Base-by-base conservation (phyloP, 2,329 filamentous ascomycete genomes). In the Beauveria caledonica region DNA sequence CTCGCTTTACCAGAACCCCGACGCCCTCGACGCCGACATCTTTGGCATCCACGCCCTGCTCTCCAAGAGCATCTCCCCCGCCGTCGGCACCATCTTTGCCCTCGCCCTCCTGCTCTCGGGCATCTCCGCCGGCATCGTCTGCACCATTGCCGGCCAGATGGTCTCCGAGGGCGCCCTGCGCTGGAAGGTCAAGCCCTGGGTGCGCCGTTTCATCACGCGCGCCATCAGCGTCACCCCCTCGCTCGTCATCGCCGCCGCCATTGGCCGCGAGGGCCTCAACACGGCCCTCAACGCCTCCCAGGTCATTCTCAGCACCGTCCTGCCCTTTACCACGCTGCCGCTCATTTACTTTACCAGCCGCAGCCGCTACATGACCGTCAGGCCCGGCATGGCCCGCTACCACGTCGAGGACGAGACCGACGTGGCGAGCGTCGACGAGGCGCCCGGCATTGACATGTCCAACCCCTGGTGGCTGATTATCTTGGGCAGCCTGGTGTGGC, bases 111-210 rank as follows among this genome's bases (percentile, higher is more conserved):
- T 96, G 0, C 82, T 95, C 0, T 92, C 88, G 0, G 91, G 91
- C 9, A 82, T 90, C 13, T 90, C 86, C 0, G 91, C 91, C 0
- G 91, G 91, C 6, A 90, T 96, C 40, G 87, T 95, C 2, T 95
- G 91, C 75, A 96, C 92, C 1, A 94, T 96, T 66, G 84, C 91
- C 0, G 91, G 91, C 0, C 91, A 96, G 71, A 94, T 96, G 86
- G 87, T 96, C 23, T 87, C 85, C 63, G 91, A 95, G 71, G 91
- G 91, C 7, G 89, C 91, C 63, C 72, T 96, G 49, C 84, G 85
- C 51, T 92, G 90, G 88, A 84, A 75, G 5, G 73, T 92, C 36
- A 79, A 80, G 63, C 91, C 91, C 0, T 96, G 91, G 91, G 68
- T 92, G 10, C 86, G 91, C 2, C 82, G 91, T 11, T 80, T 95